These are phyloP conservation scores for Kuraishia ogatae DNA, from an alignment of 805 yeast genomes.

Conservation along the genomic window DNA sequence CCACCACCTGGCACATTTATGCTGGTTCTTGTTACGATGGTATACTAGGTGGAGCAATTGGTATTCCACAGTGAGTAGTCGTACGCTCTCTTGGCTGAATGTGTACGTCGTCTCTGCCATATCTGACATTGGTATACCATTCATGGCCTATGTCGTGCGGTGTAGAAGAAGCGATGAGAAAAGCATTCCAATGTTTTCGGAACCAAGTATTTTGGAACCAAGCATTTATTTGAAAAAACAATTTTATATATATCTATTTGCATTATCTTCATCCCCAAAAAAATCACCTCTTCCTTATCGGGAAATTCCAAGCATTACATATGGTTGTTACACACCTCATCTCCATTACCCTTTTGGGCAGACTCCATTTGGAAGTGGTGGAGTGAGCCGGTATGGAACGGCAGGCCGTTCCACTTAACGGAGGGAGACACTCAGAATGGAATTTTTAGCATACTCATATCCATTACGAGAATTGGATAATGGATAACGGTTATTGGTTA, in stretches of 20 bases:
- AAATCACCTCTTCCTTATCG: neutral
- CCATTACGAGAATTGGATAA: too few relatives aligned
- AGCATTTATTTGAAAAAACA: too few relatives aligned
- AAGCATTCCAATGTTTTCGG: too few relatives aligned
- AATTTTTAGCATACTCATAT: neutral
- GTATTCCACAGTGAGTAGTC: constrained; percentile 35
- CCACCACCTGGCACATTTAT: constrained; percentile 73
- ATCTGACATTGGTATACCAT: neutral
- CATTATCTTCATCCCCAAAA: neutral
- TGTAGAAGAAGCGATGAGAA: neutral
- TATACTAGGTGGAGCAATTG: constrained; percentile 53
- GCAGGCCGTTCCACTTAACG: neutral
- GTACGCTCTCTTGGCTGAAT: neutral
- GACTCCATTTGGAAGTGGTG: neutral
- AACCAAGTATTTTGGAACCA: too few relatives aligned
- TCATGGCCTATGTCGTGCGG: neutral
- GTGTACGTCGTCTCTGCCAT: neutral
- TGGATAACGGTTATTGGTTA: too few relatives aligned
- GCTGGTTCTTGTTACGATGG: constrained; percentile 73
- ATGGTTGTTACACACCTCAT: neutral
- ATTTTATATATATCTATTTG: too few relatives aligned
- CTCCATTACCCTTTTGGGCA: neutral
- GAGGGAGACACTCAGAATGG: neutral
- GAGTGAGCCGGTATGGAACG: neutral
- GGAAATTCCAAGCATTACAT: neutral